These are phyloP conservation scores for Vanrija pseudolonga DNA, from an alignment of 1,284 basidiomycete species.

Conservation along the genomic window DNA sequence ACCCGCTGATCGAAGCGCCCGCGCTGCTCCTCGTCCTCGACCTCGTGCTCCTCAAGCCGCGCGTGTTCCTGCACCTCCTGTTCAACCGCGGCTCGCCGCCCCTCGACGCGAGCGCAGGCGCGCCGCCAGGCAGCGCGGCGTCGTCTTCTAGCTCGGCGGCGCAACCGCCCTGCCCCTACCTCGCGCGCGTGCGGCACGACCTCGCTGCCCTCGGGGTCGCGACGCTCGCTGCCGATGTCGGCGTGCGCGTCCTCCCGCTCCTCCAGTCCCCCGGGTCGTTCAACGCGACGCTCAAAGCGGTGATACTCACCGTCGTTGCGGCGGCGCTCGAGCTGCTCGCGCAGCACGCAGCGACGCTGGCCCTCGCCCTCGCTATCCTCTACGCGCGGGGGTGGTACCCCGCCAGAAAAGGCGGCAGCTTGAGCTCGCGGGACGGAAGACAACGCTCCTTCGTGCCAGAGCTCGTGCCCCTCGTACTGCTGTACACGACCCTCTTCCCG, in stretches of 20 bases:
- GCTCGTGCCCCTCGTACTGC: slow-evolving; percentile 70
- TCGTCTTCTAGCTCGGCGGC: no score
- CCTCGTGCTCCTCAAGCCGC: slow-evolving; percentile 78
- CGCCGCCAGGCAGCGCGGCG: no score
- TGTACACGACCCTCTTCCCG: slow-evolving; percentile 84
- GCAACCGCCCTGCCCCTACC: background rate
- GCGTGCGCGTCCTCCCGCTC: slow-evolving; percentile 13
- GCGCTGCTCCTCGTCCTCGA: slow-evolving; percentile 72
- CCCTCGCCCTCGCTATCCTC: slow-evolving; percentile 24
- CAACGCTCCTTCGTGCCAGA: slow-evolving; percentile 52
- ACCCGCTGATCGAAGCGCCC: slow-evolving; percentile 88
- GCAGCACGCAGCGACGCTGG: slow-evolving; percentile 33
- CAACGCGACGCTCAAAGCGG: background rate
- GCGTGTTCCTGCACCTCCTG: slow-evolving; percentile 82
- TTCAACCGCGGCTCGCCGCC: slow-evolving; percentile 75
- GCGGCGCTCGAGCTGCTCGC: slow-evolving; percentile 26
- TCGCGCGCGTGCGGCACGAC: slow-evolving; percentile 4
- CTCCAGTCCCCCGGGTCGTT: background rate
- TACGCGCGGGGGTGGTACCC: slow-evolving; percentile 29
- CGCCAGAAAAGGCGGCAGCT: no score
- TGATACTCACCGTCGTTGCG: background rate
- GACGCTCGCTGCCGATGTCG: slow-evolving; percentile 29
- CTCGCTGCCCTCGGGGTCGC: slow-evolving; percentile 12
- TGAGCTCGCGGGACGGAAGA: slow-evolving; percentile 32
- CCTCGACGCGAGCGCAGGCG: slow-evolving; percentile 16